Base-by-base conservation (phyloP, 768 basidiomycete genomes). In the Lactarius akahatsu region DNA sequence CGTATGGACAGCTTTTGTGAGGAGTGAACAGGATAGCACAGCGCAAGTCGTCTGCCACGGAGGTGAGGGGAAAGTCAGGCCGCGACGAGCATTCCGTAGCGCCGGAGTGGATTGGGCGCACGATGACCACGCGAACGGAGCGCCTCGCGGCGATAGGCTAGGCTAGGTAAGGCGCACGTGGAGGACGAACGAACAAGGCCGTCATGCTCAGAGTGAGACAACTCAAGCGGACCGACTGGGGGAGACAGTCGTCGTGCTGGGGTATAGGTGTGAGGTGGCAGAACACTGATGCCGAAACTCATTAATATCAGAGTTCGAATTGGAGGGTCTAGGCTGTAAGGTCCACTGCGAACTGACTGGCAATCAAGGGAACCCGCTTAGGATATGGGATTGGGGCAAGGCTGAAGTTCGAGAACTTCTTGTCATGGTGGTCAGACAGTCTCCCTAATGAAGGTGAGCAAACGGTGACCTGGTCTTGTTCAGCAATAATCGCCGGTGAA, bases 21-120 rank as follows among this genome's bases (percentile, higher is more conserved):
- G 26, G 41, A 26, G 36, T 7, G 58, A 23, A 63, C 52, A 50
- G 62, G 66, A 56, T 63, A n/a, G 62, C 66, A 63, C 66, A 67
- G 66, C 66, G 66, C 28, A 32, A 30, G 47, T 61, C 50, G 61
- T 58, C 40, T 45, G 20, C 23, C 56, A 30, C 50, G 30, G 10
- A 32, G 61, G 54, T 38, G 52, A 23, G 26, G 28, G 32, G 26
- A 36, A 18, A 18, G 38, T n/a, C 26, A 26, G n/a, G 26, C 23
- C 32, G 40, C 28, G 66, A 56, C 52, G 66, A 59, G 41, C 52
- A 34, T n/a, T 30, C 34, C 15, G 62, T 58, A 63, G 62, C 66
- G 66, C 62, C 18, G 16, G 18, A 30, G 5, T 10, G 52, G 54
- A 55, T 38, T 40, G 40, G 62, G 50, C 62, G 62, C 54, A 67